Percentiles rank a stretch among this genome's conserved stretches.
These are phyloP conservation scores for Mortierella sp. DNA, from an alignment of 371 early-diverging fungal species.

Conservation along the genomic window DNA sequence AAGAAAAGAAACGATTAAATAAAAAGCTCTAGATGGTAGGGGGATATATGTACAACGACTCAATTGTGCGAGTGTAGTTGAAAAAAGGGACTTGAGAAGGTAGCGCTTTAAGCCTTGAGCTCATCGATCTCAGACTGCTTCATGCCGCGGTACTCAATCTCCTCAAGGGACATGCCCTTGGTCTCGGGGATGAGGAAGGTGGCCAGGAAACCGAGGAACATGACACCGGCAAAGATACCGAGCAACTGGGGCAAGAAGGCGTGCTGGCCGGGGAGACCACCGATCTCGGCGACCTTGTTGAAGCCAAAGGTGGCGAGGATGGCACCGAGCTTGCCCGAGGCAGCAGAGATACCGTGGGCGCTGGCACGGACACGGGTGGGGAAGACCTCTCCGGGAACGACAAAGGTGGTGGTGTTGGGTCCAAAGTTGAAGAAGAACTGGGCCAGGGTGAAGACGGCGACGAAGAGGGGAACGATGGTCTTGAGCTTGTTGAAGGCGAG, in stretches of 20 bases:
- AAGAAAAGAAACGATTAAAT: background rate
- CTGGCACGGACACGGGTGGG: conserved; percentile 91
- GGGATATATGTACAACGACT: conserved; percentile 25
- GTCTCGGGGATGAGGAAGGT: conserved; percentile 59
- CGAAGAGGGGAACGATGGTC: conserved; percentile 73
- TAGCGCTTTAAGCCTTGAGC: background rate
- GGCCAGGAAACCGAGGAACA: conserved; percentile 47
- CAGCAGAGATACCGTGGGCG: conserved; percentile 92
- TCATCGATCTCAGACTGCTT: background rate
- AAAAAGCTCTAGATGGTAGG: conserved; percentile 8
- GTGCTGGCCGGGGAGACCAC: conserved; percentile 61
- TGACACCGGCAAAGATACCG: conserved; percentile 72
- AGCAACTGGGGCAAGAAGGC: conserved; percentile 76
- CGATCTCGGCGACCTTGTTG: conserved; percentile 56
- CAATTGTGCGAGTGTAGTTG: background rate
- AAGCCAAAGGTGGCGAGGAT: conserved; percentile 63
- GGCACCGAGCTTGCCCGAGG: conserved; percentile 90
- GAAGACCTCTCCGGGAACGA: conserved; percentile 92
- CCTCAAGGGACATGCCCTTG: conserved; percentile 68
- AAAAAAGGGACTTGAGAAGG: background rate
- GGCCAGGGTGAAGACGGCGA: conserved; percentile 80
- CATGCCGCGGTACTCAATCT: conserved; percentile 65
- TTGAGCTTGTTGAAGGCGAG: conserved; percentile 65
- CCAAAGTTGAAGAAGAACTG: conserved; percentile 86
- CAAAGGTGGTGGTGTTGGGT: conserved; percentile 92